Evolutionary conservation across 495 filamentous ascomycete species (phyloP).

Genomic region (Aspergillus panamensis): DNA sequence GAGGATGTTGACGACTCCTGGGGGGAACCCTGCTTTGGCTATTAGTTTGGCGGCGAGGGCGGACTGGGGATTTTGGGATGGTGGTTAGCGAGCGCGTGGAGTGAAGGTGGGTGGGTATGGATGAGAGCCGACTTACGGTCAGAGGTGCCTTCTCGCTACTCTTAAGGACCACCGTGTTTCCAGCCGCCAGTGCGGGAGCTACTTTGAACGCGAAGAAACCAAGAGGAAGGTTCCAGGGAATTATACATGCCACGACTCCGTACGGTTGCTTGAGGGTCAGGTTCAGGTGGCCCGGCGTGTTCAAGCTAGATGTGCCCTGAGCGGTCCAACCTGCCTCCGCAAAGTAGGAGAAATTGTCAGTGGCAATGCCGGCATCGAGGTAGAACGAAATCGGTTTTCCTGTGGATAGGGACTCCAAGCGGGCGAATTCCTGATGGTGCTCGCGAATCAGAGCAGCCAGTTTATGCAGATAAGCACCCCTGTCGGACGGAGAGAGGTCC

Average conservation of each 20-base stretch:
- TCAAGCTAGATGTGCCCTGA: conserved; percentile 54
- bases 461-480: conserved; percentile 48
- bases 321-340: conserved; percentile 31
- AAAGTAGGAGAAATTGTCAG: conserved; percentile 27
- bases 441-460: conserved; percentile 49
- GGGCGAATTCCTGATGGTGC: conserved; percentile 46
- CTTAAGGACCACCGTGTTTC: conserved; percentile 56
- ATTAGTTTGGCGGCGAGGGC: conserved; percentile 71
- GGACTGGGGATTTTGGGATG: conserved; percentile 38
- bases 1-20: conserved; percentile 53
- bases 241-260: conserved; percentile 35
- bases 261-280: conserved; percentile 33
- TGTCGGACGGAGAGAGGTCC: conserved; percentile 38
- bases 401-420: conserved; percentile 38
- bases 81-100: too few species aligned
- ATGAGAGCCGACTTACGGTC: conserved; percentile 36
- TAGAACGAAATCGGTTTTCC: conserved; percentile 31
- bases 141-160: conserved; percentile 56
- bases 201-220: conserved; percentile 44
- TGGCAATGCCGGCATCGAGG: conserved; percentile 19
- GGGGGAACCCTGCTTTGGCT: conserved; percentile 54
- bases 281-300: conserved; percentile 54
- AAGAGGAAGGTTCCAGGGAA: conserved; percentile 35
- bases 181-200: conserved; percentile 52
- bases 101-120: background rate